Base-by-base conservation (phyloP, 164 flowering plant species). In the grape (Vitis vinifera) region DNA sequence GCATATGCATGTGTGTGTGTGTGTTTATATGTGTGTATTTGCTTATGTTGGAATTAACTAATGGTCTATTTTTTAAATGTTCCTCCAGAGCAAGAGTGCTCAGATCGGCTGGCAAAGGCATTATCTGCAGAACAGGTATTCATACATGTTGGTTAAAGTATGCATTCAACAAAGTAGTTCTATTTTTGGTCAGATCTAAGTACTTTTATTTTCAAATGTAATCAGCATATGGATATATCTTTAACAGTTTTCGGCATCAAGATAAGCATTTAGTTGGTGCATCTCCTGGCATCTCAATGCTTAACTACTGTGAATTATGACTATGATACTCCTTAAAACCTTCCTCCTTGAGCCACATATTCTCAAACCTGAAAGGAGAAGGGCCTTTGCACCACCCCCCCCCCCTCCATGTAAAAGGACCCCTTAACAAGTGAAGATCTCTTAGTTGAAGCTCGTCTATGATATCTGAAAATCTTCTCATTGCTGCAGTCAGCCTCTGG, bases 121-220 rank as follows among this genome's bases (percentile, higher is more conserved):
- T 57, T 82, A 59, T 64, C 86, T 53, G 87, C 81, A 58, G 89
- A 87, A 67, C 75, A 80, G 94, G 97, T 90, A 73, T 78, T 68
- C 62, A 2, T 59, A 59, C 68, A 1, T 67, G 27, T 57, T 59
- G 37, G 49, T 68, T 9, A 12, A 12, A 13, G 31, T 48, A 0
- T 14, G 13, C 4, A 9, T 19, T 30, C 19, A 30, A 57, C 7
- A 14, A 8, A 14, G 12, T 16, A 17, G 37, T 16, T 60, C 50
- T 55, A 31, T 44, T 13, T 9, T 30, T 62, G 23, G 4, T 31
- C 44, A 31, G 44, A 31, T 31, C 44, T 31, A 31, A 31, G 44
- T 4, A 31, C 7, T 4, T 4, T 31, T 31, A 31, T 31, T 31
- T 31, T 31, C 44, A 31, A 31, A 31, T 31, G 44, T 31, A 31